Evolutionary conservation across 805 yeast species (phyloP).

Genomic region (Cyberlindnera suaveolens): DNA sequence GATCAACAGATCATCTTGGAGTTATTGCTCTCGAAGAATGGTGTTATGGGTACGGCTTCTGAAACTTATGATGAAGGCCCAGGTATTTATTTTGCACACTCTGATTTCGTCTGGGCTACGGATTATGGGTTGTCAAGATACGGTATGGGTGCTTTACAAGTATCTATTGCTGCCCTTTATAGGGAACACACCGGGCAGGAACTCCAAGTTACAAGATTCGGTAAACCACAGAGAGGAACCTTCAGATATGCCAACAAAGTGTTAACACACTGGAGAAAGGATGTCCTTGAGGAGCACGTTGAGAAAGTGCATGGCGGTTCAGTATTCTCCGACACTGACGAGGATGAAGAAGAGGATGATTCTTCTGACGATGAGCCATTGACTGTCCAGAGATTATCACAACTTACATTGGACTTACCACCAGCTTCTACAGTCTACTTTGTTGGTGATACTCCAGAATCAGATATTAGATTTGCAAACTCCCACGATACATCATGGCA

Average conservation of each 20-base stretch:
- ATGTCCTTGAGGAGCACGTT: slow-evolving; percentile 68
- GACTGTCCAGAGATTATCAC: slow-evolving; percentile 38
- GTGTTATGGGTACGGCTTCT: slow-evolving; percentile 79
- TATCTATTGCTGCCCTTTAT: slow-evolving; percentile 78
- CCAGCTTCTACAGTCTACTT: slow-evolving; percentile 84
- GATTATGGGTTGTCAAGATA: slow-evolving; percentile 75
- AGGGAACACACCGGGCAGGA: slow-evolving; percentile 81
- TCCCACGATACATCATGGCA: slow-evolving; percentile 82
- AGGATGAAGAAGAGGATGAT: slow-evolving; percentile 23
- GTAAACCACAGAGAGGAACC: slow-evolving; percentile 86
- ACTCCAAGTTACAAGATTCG: slow-evolving; percentile 74
- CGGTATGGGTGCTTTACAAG: slow-evolving; percentile 94
- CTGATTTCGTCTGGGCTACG: slow-evolving; percentile 92
- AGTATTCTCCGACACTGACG: slow-evolving; percentile 19
- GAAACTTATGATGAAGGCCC: slow-evolving; percentile 73
- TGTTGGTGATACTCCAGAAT: slow-evolving; percentile 88
- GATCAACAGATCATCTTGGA: slow-evolving; percentile 88
- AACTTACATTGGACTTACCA: slow-evolving; percentile 51
- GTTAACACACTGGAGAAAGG: slow-evolving; percentile 70
- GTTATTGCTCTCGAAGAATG: slow-evolving; percentile 65
- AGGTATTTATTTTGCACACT: slow-evolving; percentile 79
- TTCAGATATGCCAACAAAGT: slow-evolving; percentile 80
- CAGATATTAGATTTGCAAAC: slow-evolving; percentile 83
- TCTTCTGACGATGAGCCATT: slow-evolving; percentile 37
- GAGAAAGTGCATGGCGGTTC: slow-evolving; percentile 35